Base-by-base conservation (phyloP, 768 basidiomycete genomes). In the Clavaria fumosa region DNA sequence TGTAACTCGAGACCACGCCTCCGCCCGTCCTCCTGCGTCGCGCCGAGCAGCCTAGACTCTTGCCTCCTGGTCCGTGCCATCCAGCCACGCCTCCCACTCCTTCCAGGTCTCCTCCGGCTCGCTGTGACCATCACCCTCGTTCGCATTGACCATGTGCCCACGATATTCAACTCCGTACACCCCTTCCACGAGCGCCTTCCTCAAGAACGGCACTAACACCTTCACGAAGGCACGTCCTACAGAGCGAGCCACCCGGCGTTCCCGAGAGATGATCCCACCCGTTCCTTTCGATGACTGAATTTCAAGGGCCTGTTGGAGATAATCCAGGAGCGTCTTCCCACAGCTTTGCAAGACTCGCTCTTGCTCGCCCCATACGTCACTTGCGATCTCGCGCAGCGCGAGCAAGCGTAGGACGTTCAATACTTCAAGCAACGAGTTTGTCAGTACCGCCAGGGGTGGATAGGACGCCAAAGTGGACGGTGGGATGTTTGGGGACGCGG, bases 351-450 rank as follows among this genome's bases (percentile, higher is more conserved):
- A 58, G 5, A 66, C 58, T 3, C 48, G 53, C 34, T 79, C 75
- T 17, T 84, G 57, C n/a, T 61, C 56, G 1, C 47, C 46, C 1
- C 62, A 49, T 7, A 85, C 57, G n/a, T 66, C 62, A 1, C 50
- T 46, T 32, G 75, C 49, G n/a, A 80, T 63, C 7, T 61, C 62
- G 9, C 70, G 58, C 2, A 88, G 86, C 2, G 82, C 81, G 9
- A 93, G 70, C 7, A 88, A 63, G 3, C 91, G 78, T 15, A 96
- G 60, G 2, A 75, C 67, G 53, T 96, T 96, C 31, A 96, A 59
- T 1, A 78, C 65, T 4, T 70, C 64, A 3, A 90, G 61, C 17
- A 88, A 56, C 3, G 73, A 67, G 49, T 96, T 95, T 28, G 77
- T 67, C 41, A 72, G 67, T 27, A 64, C 56, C 2, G 85, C 89